Base-by-base conservation (phyloP, 2,329 filamentous ascomycete species). In the Truncatella angustata region DNA sequence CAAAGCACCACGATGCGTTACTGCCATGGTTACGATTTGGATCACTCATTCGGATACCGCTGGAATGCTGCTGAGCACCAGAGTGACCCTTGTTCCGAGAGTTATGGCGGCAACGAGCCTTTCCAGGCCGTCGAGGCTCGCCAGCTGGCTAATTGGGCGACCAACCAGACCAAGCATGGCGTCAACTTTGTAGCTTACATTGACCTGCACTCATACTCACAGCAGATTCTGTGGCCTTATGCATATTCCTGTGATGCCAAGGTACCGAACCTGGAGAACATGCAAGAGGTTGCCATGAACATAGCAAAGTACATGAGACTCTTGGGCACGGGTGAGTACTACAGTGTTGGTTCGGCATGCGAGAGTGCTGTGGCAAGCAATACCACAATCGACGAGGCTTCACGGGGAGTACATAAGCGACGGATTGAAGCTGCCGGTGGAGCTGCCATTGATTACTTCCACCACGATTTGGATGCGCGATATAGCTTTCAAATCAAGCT, bases 401-500 rank as follows among this genome's bases (percentile, higher is more conserved):
- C 24, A 49, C 50, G 32, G 61, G 64, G 55, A 60, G 64, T 52
- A 60, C 50, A 60, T 59, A 66, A 3, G 76, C 84, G 50, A 14
- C 55, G 59, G 35, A 82, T 92, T 56, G 89, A 94, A 65, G 81
- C 81, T 0, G 84, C 86, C 3, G 92, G 93, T 35, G 93, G 93
- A 3, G 92, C 89, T 45, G 90, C 90, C 1, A 84, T 97, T 37
- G 94, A 97, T 70, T 97, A 90, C 85, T 96, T 99, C 70, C 96
- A 96, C 67, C 90, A 96, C 61, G 88, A 95, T 62, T 72, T 97
- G 55, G 76, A 80, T 43, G 89, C 93, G 16, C 85, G 84, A 56
- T 96, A 90, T 67, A 89, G 91, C 53, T 97, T 95, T 68, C 94
- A 97, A 75, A 87, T 94, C 71, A 97, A 97, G 73, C 76, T 99